Base-by-base conservation (phyloP, 352 stramenopile species). In the Phytophthora pini region DNA sequence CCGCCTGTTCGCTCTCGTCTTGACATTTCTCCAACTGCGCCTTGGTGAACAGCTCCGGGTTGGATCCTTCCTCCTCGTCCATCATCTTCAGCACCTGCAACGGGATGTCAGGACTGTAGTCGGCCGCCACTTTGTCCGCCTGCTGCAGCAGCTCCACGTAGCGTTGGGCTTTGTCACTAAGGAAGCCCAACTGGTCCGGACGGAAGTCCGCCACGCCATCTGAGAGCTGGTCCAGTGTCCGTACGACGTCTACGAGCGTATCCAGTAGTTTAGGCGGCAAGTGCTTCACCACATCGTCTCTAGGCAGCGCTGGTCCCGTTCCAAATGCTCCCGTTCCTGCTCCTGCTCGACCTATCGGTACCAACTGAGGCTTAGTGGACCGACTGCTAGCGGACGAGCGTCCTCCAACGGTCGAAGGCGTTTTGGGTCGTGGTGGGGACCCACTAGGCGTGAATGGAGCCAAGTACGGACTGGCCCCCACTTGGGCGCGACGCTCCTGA, bases 1-100 rank as follows among this genome's bases (percentile, higher is more conserved):
- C 73, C 2, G 77, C 68, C 15, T 70, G 67, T 31, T 68, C 45
- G 62, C 80, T 92, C 53, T 92, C 79, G 3, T 90, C 74, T 44
- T 82, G 53, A 38, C 80, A 90, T 39, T 78, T 81, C 38, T 92
- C 80, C 48, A 92, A 45, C 64, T 90, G 83, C 43, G 59, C 29
- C 62, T 87, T 88, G 1, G 83, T 92, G 56, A 83, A 92, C 12
- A 90, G 67, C 60, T 92, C 83, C 6, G 80, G 83, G 51, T 92
- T 92, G 5, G 77, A 87, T 12, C 77, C 72, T 36, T 84, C 65
- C 38, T 85, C 50, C 4, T 61, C 66, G 48, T 89, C 79, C 56
- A 92, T 56, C 72, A 81, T 84, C 51, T 74, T 87, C 17, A 92
- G 73, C 49, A 90, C 83, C 40, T 85, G 61, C 31, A 92, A 51